Conservation (phyloP, 202 grass and related monocot species). For the Sporobolus alterniflorus region DNA sequence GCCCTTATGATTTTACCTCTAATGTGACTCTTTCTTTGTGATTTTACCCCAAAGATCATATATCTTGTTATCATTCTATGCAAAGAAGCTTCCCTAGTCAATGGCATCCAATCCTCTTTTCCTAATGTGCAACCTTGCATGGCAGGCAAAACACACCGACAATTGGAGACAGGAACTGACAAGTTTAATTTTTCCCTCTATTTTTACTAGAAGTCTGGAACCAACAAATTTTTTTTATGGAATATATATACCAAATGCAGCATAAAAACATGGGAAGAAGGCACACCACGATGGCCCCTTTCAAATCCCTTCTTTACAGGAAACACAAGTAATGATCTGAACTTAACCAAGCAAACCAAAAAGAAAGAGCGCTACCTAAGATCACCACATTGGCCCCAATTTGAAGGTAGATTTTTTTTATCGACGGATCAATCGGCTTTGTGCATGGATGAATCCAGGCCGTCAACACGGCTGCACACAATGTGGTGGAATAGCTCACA, state of each 20-base stretch:
- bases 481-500: constrained; percentile 91
- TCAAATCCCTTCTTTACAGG: constrained; percentile 67
- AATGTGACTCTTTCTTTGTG: no score
- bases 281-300: constrained; percentile 40
- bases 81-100: no score
- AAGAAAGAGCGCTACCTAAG: constrained; percentile 52
- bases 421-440: constrained; percentile 47
- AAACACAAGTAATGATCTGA: no score
- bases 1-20: no score
- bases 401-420: constrained; percentile 6
- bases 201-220: background rate
- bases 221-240: no score
- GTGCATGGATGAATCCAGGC: constrained; percentile 64
- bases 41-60: no score
- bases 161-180: background rate
- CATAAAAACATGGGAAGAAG: constrained; percentile 53
- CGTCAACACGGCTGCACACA: constrained; percentile 88
- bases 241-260: constrained; percentile 60
- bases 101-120: no score
- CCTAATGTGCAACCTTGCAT: background rate
- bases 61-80: no score
- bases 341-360: constrained; percentile 35
- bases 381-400: constrained; percentile 34
- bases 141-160: background rate
- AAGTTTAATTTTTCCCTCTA: background rate